Conservation (phyloP, 257 asterid genomes). For the Cordia subcordata region DNA sequence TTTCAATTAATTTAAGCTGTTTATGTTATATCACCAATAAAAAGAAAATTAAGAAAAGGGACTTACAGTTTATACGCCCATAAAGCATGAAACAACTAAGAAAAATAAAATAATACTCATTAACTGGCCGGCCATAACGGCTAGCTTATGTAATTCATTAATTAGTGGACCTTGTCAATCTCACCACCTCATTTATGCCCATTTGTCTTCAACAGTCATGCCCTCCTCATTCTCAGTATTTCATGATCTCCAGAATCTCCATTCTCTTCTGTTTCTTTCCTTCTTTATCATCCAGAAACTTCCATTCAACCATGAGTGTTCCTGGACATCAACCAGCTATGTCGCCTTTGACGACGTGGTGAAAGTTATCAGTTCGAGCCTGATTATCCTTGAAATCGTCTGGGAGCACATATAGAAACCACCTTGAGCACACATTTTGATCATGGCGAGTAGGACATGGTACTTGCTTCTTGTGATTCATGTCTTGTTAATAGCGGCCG, state of each 20-base stretch:
- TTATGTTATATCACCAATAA: background rate
- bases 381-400: no score
- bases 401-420: no score
- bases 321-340: background rate
- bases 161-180: slow-evolving; percentile 26
- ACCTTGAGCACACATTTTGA: background rate
- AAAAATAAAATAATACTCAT: background rate
- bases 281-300: background rate
- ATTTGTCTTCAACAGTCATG: slow-evolving; percentile 25
- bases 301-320: background rate
- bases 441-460: slow-evolving; percentile 4
- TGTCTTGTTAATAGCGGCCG: slow-evolving; percentile 3
- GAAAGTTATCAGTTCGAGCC: no score
- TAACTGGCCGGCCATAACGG: slow-evolving; percentile 38
- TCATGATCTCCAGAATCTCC: slow-evolving; percentile 3
- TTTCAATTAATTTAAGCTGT: no score
- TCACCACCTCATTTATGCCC: slow-evolving; percentile 22
- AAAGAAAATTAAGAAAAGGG: no score
- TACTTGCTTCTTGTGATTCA: slow-evolving; percentile 4
- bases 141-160: slow-evolving; percentile 9
- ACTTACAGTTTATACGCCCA: background rate
- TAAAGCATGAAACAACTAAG: background rate
- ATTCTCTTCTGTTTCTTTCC: background rate
- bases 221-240: slow-evolving; percentile 16
- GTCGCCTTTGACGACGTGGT: no score